Percentiles rank a stretch among this genome's conserved stretches.
Conservation (phyloP, 2,329 filamentous ascomycete species). For the Colletotrichum simmondsii region DNA sequence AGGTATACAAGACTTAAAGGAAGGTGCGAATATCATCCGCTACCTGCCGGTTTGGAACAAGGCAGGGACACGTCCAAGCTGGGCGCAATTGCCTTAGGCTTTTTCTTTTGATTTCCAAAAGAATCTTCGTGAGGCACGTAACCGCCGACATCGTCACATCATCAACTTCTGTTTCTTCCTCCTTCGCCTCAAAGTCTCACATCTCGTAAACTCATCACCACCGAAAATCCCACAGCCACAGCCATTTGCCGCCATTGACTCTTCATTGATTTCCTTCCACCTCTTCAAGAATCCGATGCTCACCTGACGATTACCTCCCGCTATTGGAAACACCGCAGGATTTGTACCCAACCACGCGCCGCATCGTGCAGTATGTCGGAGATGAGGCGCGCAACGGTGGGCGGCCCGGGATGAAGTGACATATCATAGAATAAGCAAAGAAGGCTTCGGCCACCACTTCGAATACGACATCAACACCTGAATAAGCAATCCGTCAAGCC, state of each 20-base stretch:
- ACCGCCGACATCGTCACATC: neutral
- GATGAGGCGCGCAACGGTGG: conserved; percentile 4
- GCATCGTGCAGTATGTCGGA: conserved; percentile 17
- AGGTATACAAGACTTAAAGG: neutral
- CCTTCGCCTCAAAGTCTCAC: neutral
- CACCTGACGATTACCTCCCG: neutral
- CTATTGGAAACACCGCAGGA: neutral
- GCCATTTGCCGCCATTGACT: neutral
- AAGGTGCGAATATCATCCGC: neutral
- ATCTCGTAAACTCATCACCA: neutral
- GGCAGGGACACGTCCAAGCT: neutral
- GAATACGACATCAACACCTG: neutral
- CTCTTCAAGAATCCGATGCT: neutral
- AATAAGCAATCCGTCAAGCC: neutral
- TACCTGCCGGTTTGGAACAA: neutral
- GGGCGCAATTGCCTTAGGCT: neutral
- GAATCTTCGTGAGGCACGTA: neutral
- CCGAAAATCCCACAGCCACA: neutral
- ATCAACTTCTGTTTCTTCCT: neutral
- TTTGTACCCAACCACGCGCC: neutral
- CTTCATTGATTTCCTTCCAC: neutral
- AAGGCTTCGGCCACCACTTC: neutral
- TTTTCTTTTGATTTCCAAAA: neutral
- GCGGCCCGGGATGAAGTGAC: conserved; percentile 1
- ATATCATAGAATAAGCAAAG: conserved; percentile 15